Evolutionary conservation across 768 basidiomycete species (phyloP).

Genomic region (Piloderma croceum): DNA sequence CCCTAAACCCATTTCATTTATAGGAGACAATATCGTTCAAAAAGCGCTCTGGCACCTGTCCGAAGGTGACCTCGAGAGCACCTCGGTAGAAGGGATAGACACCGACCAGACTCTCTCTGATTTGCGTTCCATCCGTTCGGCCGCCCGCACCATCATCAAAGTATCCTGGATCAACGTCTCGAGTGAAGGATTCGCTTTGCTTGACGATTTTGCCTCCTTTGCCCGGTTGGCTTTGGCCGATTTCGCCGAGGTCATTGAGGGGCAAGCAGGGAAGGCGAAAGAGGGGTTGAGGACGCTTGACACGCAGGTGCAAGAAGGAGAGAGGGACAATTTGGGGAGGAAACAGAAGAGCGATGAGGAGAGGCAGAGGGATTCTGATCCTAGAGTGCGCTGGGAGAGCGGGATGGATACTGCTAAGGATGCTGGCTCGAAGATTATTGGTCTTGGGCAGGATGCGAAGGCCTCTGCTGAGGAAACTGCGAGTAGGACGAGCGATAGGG

Average conservation of each 20-base stretch:
- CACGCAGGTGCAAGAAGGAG: constrained; percentile 52
- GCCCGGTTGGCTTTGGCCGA: constrained; percentile 61
- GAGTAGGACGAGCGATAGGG: constrained; percentile 34
- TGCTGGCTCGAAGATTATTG: constrained; percentile 52
- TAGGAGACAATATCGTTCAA: constrained; percentile 63
- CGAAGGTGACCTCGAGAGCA: constrained; percentile 43
- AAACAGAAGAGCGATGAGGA: constrained; percentile 45
- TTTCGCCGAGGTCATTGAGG: constrained; percentile 54
- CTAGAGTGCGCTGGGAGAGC: constrained; percentile 54
- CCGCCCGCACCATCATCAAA: constrained; percentile 46
- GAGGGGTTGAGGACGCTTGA: constrained; percentile 51
- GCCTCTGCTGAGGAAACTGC: constrained; percentile 39
- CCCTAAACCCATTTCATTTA: constrained; percentile 1
- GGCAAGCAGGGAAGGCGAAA: constrained; percentile 46
- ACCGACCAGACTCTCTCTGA: constrained; percentile 46
- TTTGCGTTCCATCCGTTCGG: constrained; percentile 40
- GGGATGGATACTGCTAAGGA: constrained; percentile 62
- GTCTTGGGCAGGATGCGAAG: constrained; percentile 40
- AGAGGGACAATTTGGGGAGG: constrained; percentile 53
- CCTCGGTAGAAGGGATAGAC: constrained; percentile 33
- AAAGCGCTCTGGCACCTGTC: constrained; percentile 61
- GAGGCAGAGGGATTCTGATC: constrained; percentile 35
- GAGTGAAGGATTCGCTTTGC: constrained; percentile 47
- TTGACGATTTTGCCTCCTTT: constrained; percentile 62
- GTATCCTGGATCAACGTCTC: constrained; percentile 49